phyloP scores from a whole-genome alignment of 2,329 filamentous ascomycete species.

The Scedosporium boydii region DNA sequence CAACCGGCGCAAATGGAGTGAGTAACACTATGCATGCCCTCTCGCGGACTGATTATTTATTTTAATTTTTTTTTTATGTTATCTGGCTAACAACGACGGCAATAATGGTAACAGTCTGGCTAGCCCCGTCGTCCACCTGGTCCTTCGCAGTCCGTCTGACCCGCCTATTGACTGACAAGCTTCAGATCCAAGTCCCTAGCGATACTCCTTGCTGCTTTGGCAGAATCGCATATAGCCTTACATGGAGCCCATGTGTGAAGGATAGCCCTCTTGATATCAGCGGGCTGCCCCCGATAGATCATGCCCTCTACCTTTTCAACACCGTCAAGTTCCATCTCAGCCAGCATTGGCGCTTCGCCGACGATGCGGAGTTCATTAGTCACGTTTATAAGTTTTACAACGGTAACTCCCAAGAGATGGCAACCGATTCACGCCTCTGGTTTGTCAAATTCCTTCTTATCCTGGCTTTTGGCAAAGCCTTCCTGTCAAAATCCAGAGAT shows the following conservation, averaged over 20 bases:
- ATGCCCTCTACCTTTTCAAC: conserved; percentile 22
- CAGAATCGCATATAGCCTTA: too few species aligned
- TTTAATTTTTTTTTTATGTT: not conserved
- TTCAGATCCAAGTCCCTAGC: too few species aligned
- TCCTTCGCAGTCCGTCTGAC: conserved; percentile 23
- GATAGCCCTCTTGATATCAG: conserved; percentile 21
- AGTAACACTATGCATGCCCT: conserved; percentile 12
- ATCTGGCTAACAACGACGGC: not conserved
- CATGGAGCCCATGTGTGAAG: too few species aligned
- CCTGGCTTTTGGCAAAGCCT: conserved; percentile 27
- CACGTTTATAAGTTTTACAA: conserved; percentile 19
- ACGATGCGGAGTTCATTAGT: conserved; percentile 20
- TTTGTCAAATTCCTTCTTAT: conserved; percentile 41
- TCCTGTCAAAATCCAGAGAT: conserved; percentile 13
- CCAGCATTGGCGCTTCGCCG: conserved; percentile 24
- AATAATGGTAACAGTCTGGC: conserved; percentile 14
- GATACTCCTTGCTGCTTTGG: too few species aligned
- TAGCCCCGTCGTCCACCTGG: conserved; percentile 24
- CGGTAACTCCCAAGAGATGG: conserved; percentile 12
- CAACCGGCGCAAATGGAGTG: conserved; percentile 26
- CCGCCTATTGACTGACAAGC: conserved; percentile 20
- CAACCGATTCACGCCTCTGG: conserved; percentile 25
- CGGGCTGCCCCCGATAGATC: conserved; percentile 22
- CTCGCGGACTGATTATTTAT: too few species aligned
- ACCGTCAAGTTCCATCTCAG: conserved; percentile 29